Evolutionary conservation across 164 flowering plant species (phyloP).

Genomic region (Warburgia ugandensis): DNA sequence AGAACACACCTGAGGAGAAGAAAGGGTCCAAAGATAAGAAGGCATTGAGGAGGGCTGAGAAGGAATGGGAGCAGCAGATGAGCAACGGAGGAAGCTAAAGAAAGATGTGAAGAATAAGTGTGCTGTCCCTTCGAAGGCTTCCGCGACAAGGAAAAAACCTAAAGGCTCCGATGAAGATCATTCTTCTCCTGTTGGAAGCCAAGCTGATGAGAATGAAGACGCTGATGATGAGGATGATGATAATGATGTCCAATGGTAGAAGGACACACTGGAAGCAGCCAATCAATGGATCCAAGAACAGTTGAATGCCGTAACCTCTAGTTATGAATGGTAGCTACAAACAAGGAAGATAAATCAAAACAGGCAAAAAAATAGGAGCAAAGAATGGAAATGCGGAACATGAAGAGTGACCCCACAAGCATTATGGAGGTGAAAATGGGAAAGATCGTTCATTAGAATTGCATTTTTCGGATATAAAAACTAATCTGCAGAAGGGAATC

Average conservation of each 20-base stretch:
- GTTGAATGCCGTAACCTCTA: conserved; percentile 60
- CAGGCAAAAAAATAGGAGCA: conserved; percentile 5
- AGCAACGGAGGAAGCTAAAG: conserved; percentile 64
- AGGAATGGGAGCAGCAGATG: conserved; percentile 90
- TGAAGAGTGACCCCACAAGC: conserved; percentile 18
- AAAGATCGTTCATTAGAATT: conserved; percentile 8
- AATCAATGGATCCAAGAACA: conserved; percentile 61
- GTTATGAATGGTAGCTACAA: conserved; percentile 59
- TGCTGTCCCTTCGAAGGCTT: conserved; percentile 22
- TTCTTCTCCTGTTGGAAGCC: conserved; percentile 46
- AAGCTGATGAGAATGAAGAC: conserved; percentile 39
- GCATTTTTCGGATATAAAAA: conserved; percentile 31
- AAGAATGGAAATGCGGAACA: conserved; percentile 8
- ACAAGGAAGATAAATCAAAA: conserved; percentile 30
- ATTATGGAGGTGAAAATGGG: conserved; percentile 3
- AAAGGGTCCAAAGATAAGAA: conserved; percentile 78
- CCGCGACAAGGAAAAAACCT: conserved; percentile 38
- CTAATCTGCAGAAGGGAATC: conserved; percentile 31
- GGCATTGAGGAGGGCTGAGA: conserved; percentile 91
- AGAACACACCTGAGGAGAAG: conserved; percentile 84
- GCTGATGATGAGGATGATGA: conserved; percentile 22
- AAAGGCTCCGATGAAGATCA: conserved; percentile 55
- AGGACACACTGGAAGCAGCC: conserved; percentile 70
- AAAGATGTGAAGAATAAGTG: conserved; percentile 61
- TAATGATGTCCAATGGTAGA: conserved; percentile 64